Evolutionary conservation across 805 yeast genomes (phyloP), one percentile per base, ranked within the genome.

Genomic region (Metschnikowia sp.): DNA sequence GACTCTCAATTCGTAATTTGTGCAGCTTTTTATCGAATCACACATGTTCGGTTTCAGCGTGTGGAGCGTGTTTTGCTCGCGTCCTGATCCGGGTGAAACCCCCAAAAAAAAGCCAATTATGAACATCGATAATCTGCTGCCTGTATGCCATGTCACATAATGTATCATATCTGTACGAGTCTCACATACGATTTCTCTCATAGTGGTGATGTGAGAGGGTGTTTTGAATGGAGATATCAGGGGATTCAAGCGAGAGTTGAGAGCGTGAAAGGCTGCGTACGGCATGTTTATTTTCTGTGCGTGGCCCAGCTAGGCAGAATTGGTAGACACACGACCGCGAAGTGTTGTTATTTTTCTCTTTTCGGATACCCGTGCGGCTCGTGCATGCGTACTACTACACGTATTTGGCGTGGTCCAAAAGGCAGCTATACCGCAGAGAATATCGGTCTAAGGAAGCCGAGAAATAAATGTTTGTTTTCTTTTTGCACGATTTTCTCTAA

Each of bases 171-270:
- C 7, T 22, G 15, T n/a, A 33, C 2, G 26, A 4, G 26, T 22
- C 26, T 22, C 26, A 60, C 65, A 46, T 61, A 61, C 65, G 54
- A 61, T 61, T 57, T 61, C 65, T 60, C 65, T 61, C 65, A 61
- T 61, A 46, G 42, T 49, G 33, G 39, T 44, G 43, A 34, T 32
- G 38, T 38, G 47, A 30, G 36, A 30, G 47, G 32, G 26, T 22
- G 26, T 15, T 18, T n/a, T 37, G 47, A 41, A 41, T 37, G 35
- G 32, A 35, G 50, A 35, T 47, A 39, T 36, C 43, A 46, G 42
- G 43, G 46, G 39, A 45, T 42, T 44, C 22, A 11, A 19, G 4
- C 36, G 31, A 40, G 11, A 38, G 15, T 34, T 33, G 36, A 39
- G 26, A 22, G 47, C 43, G 47, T 44, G 47, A 39, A 44, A 40